Base-by-base conservation (phyloP, 129 eudicot species). In the Apium graveolens region DNA sequence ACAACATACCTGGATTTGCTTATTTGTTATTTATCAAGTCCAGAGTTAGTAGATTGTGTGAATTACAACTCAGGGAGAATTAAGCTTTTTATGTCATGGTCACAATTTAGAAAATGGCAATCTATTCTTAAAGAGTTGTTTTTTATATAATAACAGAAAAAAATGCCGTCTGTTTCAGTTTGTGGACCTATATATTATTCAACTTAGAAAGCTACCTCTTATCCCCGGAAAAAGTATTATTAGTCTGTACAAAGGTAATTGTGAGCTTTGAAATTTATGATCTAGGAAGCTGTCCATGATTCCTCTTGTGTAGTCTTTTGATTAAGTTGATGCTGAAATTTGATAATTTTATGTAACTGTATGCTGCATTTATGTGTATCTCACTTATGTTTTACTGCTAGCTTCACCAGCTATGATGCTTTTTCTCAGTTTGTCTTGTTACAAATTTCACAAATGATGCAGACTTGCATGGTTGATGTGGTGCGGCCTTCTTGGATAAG, bases 401-500 rank as follows among this genome's bases (percentile, higher is more conserved):
- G 34, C 9, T 62, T 78, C 13, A 35, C 44, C 55, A 4, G 17
- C 72, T 14, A 63, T 60, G 5, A 49, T 65, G 53, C 70, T 39
- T 44, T 48, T 73, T 78, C 39, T 69, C 29, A 13, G 35, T 55
- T 80, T 82, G 55, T 73, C 72, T 76, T 27, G 53, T 31, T 32
- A 42, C 35, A 62, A 71, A 35, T 38, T 55, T 71, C 41, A 78
- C 46, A 51, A 35, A 9, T 79, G 62, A 73, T 85, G 89, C 89
- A 94, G 98, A 80, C 87, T 76, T 70, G 84, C 46, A 73, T 90
- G 90, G 85, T 94, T 81, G 74, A 90, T 73, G 96, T 94, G 82
- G 92, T 88, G 75, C 85, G 98, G 69, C 98, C 97, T 75, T 89
- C 93, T 82, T 94, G 98, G 98, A 88, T 94, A 63, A 94, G 98